phyloP scores from a whole-genome alignment of 768 basidiomycete genomes.

The Kwoniella shandongensis region DNA sequence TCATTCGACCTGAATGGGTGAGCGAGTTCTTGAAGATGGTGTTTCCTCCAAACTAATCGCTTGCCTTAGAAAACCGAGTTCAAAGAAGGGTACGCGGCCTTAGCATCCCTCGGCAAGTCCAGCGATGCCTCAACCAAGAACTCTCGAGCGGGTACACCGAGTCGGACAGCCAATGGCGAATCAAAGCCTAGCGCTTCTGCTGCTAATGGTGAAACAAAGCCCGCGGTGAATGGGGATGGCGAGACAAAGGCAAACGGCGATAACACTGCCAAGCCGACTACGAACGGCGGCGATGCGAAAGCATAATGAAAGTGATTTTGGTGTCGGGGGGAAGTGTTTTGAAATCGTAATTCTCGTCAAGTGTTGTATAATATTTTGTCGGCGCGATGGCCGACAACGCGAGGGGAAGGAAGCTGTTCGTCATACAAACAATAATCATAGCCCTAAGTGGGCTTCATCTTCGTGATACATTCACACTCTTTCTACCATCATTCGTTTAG shows the following conservation, averaged over 20 bases:
- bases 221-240: not conserved
- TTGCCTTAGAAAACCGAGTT: constrained; percentile 28
- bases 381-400: too few species aligned
- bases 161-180: not conserved
- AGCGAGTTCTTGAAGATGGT: constrained; percentile 11
- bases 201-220: not conserved
- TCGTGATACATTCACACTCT: too few species aligned
- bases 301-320: not conserved
- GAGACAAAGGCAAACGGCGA: not conserved
- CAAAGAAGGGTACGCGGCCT: constrained; percentile 27
- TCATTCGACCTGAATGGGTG: constrained; percentile 50
- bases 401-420: too few species aligned
- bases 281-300: constrained; percentile 1
- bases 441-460: too few species aligned
- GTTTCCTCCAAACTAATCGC: not conserved
- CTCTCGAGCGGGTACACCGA: constrained; percentile 28
- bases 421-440: too few species aligned
- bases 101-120: constrained; percentile 27
- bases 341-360: too few species aligned
- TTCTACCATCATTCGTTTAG: too few species aligned
- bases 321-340: too few species aligned
- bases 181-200: not conserved
- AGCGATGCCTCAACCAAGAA: constrained; percentile 13
- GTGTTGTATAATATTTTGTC: too few species aligned
- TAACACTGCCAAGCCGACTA: not conserved